These are phyloP conservation scores for Barnettozyma pratensis DNA, from an alignment of 805 yeast species.

Conservation along the genomic window DNA sequence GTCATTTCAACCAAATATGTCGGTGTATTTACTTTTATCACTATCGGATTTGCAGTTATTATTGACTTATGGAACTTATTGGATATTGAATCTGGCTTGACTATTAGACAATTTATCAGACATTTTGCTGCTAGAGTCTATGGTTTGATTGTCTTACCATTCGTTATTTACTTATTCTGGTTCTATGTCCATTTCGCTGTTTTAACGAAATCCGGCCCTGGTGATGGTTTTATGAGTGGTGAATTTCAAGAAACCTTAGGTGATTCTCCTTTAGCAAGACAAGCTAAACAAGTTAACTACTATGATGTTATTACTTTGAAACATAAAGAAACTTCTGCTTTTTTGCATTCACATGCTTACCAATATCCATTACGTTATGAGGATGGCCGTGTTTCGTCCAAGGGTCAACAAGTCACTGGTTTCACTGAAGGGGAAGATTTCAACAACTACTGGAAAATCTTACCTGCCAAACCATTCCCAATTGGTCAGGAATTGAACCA, in stretches of 20 bases:
- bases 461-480: conserved; percentile 52
- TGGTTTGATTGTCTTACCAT: conserved; percentile 73
- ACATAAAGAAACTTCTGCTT: conserved; percentile 75
- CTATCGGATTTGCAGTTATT: conserved; percentile 82
- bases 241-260: conserved; percentile 90
- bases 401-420: conserved; percentile 92
- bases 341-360: conserved; percentile 76
- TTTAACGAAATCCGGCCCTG: conserved; percentile 86
- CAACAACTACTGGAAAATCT: conserved; percentile 82
- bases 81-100: conserved; percentile 63
- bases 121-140: conserved; percentile 75
- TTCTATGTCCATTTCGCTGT: conserved; percentile 87
- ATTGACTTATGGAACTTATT: conserved; percentile 86
- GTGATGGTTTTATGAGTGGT: conserved; percentile 91
- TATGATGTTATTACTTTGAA: conserved; percentile 71
- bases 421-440: conserved; percentile 40
- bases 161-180: conserved; percentile 79
- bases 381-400: conserved; percentile 92
- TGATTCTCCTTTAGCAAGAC: conserved; percentile 72
- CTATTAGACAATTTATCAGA: conserved; percentile 47
- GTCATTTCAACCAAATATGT: conserved; percentile 96
- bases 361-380: conserved; percentile 87
- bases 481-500: conserved; percentile 36
- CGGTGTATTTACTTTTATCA: conserved; percentile 85
- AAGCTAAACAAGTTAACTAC: conserved; percentile 67